Percentiles rank a stretch among this genome's conserved stretches.
phyloP scores from a whole-genome alignment of 1,139 yeast species.

The Scheffersomyces insectosa region DNA sequence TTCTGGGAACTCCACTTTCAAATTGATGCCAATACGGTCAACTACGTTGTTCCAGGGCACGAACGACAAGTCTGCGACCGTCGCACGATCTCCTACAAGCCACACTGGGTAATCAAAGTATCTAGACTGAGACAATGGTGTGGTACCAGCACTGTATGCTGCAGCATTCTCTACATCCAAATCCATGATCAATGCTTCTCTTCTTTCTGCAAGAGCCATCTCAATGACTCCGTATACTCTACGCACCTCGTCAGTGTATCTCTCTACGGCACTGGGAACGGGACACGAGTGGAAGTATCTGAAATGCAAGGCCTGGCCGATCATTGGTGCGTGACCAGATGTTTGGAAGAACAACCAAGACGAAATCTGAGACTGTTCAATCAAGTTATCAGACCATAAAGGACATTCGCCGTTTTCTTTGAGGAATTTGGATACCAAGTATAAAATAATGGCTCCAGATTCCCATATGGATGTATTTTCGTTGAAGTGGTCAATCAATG shows the following conservation, averaged over 20 bases:
- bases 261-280: constrained; percentile 84
- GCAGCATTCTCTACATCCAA: constrained; percentile 85
- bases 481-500: constrained; percentile 82
- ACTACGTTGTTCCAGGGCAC: constrained; percentile 98
- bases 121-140: constrained; percentile 81
- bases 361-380: constrained; percentile 83
- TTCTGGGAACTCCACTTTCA: constrained; percentile 88
- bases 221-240: constrained; percentile 93
- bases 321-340: constrained; percentile 97
- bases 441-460: constrained; percentile 85
- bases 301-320: constrained; percentile 95
- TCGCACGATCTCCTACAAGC: constrained; percentile 89
- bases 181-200: constrained; percentile 90
- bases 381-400: constrained; percentile 77
- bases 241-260: constrained; percentile 91
- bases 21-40: constrained; percentile 85
- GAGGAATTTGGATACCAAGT: constrained; percentile 66
- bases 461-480: constrained; percentile 90
- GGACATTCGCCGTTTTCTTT: constrained; percentile 73
- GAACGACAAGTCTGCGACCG: constrained; percentile 88
- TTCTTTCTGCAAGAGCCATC: constrained; percentile 90
- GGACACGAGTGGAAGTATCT: constrained; percentile 86
- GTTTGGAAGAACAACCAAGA: constrained; percentile 95
- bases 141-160: constrained; percentile 86
- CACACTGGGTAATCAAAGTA: constrained; percentile 93